phyloP scores from a whole-genome alignment of 257 asterid species.

The Agastache rugosa region DNA sequence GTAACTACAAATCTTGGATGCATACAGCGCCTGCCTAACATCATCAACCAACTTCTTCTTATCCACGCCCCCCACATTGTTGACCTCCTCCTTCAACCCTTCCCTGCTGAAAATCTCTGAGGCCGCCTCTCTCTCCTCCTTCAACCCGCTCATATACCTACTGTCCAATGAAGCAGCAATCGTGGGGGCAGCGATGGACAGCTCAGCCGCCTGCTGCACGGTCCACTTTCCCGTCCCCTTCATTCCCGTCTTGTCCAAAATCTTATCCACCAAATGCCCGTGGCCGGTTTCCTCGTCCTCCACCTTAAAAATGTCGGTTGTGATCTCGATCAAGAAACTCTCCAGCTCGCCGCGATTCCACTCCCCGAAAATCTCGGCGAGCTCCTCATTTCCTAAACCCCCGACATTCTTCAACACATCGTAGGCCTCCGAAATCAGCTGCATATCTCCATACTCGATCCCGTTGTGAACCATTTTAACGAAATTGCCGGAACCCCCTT shows the following conservation, averaged over 20 bases:
- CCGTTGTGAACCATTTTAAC: constrained; percentile 96
- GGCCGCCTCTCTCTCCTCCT: constrained; percentile 80
- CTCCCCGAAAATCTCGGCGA: constrained; percentile 72
- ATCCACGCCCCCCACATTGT: constrained; percentile 50
- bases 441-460: constrained; percentile 96
- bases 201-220: constrained; percentile 96
- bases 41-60: constrained; percentile 85
- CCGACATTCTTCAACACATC: constrained; percentile 83
- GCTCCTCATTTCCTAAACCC: constrained; percentile 64
- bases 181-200: constrained; percentile 89
- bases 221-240: constrained; percentile 89
- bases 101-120: constrained; percentile 57
- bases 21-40: constrained; percentile 94
- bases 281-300: constrained; percentile 54
- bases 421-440: constrained; percentile 84
- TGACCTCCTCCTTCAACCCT: constrained; percentile 65
- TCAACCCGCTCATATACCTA: constrained; percentile 87
- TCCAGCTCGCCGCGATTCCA: constrained; percentile 91
- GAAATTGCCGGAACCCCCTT: constrained; percentile 91
- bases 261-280: constrained; percentile 83
- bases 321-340: constrained; percentile 86
- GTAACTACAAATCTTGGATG: constrained; percentile 90
- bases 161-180: constrained; percentile 86
- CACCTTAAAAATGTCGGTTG: constrained; percentile 78
- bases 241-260: constrained; percentile 86